Evolutionary conservation across 1,284 basidiomycete genomes (phyloP), one percentile per base, ranked within the genome.

Genomic region (Singerocomus rubriflavus): DNA sequence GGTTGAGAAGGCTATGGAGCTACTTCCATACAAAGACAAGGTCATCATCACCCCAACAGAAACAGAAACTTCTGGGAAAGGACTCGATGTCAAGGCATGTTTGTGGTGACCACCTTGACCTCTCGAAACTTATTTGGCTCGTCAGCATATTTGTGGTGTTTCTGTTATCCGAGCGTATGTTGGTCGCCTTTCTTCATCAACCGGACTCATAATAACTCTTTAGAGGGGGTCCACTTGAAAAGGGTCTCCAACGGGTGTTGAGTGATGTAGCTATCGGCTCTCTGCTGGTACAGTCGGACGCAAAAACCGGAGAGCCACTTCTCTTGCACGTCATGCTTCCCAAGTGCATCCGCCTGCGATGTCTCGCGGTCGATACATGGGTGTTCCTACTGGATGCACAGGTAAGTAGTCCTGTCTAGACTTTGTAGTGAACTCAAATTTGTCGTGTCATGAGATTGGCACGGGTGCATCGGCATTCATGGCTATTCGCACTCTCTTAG

Each of bases 401-500:
- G 76, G 88, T 84, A 59, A 65, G 50, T 26, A 1, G 6, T 37
- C 14, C 30, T 6, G 16, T 32, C 29, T 10, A 36, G 13, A 26
- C 11, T 43, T 16, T 46, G 14, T 25, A 5, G 12, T 21, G 5
- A 16, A 35, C 21, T 11, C 1, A 29, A 13, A 21, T 31, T 43
- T 4, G 43, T 53, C 29, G 13, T 38, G 37, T 27, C 34, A 21
- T 36, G 55, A 96, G 84, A 93, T 98, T 68, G 93, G 93, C 5
- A 98, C 95, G 0, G 96, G 88, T 3, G 95, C 96, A 0, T 85
- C 95, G 5, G 94, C 92, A 1, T 88, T 95, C 69, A 98, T 98
- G 96, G 91, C 93, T 0, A 90, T 99, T 51, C 86, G 96, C n/a
- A 83, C 97, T 5, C 74, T 98, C 14, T 79, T 98, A 26, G 96